Base-by-base conservation (phyloP, 257 asterid genomes). In the Cynanchum wilfordii region DNA sequence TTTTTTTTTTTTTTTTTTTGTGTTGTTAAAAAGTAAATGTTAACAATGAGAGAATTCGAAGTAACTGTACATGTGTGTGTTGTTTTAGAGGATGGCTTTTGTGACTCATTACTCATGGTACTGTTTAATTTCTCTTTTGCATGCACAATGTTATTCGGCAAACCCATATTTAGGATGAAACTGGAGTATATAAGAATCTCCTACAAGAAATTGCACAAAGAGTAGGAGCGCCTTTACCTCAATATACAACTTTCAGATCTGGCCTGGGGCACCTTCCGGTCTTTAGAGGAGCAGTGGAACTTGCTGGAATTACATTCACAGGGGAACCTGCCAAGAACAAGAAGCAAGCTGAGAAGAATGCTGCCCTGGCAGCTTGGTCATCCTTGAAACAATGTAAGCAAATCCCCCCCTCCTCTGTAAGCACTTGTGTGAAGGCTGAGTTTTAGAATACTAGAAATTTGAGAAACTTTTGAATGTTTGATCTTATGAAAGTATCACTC, bases 311-410 rank as follows among this genome's bases (percentile, higher is more conserved):
- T 69, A 84, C 84, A 1, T 91, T 91, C 57, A 84, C 83, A 5
- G 97, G 97, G 58, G 93, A 91, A 77, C 86, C 90, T 0, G 97
- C 97, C 49, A 91, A 91, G 88, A 91, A 87, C 89, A 91, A 91
- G 60, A 91, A 89, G 77, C 97, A 91, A 82, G 96, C 97, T 7
- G 96, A 91, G 80, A 91, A 91, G 82, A 89, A 91, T 51, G 91
- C 97, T 58, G 97, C 97, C 20, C 81, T 86, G 24, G 85, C 97
- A 0, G 92, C 97, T 80, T 91, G 97, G 97, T 77, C 80, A 69
- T 88, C 93, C 0, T 75, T 91, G 66, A 91, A 89, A 81, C 89
- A 86, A 88, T 70, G 95, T 91, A 75, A 84, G 95, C 38, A 33
- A 2, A 33, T 33, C 38, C 38, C 38, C 68, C 66, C 40, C 40